These are phyloP conservation scores for Cutaneotrichosporon arboriforme DNA, from an alignment of 1,284 basidiomycete genomes.

Conservation along the genomic window DNA sequence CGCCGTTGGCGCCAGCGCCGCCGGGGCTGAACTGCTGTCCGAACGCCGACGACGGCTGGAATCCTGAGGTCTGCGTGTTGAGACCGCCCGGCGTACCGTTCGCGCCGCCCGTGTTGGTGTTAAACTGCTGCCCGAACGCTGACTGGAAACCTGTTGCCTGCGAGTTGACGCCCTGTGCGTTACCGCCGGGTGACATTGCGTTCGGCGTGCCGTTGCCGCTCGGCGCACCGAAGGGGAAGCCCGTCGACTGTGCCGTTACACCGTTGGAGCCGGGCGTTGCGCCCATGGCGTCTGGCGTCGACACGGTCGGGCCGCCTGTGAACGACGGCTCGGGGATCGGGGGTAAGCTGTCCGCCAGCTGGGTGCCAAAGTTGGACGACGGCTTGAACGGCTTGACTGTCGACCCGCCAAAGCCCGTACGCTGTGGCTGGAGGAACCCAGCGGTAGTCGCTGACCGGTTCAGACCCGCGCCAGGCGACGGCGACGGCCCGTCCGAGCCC, in stretches of 20 bases:
- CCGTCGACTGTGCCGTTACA: constrained; percentile 17
- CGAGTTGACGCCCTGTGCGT: not conserved
- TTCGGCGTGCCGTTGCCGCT: not conserved
- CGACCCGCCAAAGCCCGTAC: constrained; percentile 69
- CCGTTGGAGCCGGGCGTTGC: constrained; percentile 6
- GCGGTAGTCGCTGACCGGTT: constrained; percentile 4
- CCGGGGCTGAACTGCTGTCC: not conserved
- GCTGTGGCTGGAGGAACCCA: constrained; percentile 59
- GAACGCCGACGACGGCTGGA: not conserved
- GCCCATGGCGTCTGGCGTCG: not conserved
- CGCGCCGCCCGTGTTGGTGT: not conserved
- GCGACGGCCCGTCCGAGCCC: not conserved
- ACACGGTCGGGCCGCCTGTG: not conserved
- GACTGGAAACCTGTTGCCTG: not conserved
- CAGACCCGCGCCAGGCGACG: constrained; percentile 1
- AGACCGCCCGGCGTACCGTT: not conserved
- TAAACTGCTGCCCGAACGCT: not conserved
- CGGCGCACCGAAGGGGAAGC: constrained; percentile 17
- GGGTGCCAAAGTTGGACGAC: constrained; percentile 77
- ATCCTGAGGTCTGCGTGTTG: not conserved
- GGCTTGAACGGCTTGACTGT: constrained; percentile 83
- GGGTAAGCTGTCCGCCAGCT: constrained; percentile 69
- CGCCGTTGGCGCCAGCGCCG: constrained; percentile 2
- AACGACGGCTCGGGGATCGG: constrained; percentile 44
- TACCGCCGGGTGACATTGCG: not conserved